Conservation (phyloP, 2,329 filamentous ascomycete species). For the Aspergillus versicolor region DNA sequence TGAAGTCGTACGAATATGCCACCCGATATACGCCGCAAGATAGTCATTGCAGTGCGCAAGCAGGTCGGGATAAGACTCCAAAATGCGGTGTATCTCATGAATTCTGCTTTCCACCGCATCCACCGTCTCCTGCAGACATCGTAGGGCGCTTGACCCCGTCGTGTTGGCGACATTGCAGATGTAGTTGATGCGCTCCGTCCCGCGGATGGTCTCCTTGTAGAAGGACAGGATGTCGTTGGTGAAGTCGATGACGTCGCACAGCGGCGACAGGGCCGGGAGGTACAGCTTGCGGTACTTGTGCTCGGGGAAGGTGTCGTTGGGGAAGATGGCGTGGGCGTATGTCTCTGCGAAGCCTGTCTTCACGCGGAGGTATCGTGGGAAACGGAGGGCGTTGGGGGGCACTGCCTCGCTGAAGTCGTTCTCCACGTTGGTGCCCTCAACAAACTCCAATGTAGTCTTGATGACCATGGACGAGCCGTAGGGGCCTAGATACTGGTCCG, state of each 20-base stretch:
- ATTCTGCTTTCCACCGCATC: no score
- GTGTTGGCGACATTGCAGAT: background rate
- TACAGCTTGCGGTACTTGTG: background rate
- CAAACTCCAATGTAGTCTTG: no score
- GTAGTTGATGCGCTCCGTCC: background rate
- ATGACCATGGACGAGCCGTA: no score
- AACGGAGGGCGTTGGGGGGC: background rate
- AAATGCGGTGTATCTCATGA: no score
- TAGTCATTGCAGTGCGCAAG: no score
- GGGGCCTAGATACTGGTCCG: no score
- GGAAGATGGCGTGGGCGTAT: background rate
- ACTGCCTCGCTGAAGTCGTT: no score
- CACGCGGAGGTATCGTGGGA: background rate
- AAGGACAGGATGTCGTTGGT: background rate
- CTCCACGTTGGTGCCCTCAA: background rate
- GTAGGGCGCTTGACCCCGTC: no score
- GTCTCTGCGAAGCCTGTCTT: background rate
- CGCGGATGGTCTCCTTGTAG: background rate
- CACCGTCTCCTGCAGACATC: no score
- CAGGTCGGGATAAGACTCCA: no score
- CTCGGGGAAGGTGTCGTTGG: background rate
- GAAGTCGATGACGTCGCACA: background rate
- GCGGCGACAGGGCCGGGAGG: background rate
- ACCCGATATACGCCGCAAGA: no score
- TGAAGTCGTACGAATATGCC: no score